Percentiles rank a stretch among this genome's conserved stretches.
Evolutionary conservation across 2,329 filamentous ascomycete species (phyloP).

Genomic region (Graphiopsis chlorocephala): DNA sequence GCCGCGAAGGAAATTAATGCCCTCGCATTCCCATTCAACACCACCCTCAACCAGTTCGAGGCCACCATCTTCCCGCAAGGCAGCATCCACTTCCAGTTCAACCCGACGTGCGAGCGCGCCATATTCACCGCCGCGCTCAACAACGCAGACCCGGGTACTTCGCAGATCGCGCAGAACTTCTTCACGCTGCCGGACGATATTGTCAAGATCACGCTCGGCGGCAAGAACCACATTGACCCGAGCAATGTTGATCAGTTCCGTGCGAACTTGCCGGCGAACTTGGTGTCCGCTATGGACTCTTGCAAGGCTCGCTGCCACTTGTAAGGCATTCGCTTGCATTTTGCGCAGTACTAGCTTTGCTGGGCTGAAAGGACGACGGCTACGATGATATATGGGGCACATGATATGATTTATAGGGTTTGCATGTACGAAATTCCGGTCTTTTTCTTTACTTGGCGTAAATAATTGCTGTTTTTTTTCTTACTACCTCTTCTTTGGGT

Average conservation of each 20-base stretch:
- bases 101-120: constrained; percentile 44
- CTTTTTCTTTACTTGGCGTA: background rate
- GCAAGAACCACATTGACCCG: constrained; percentile 2
- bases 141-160: constrained; percentile 44
- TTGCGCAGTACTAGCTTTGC: background rate
- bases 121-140: constrained; percentile 45
- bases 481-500: background rate
- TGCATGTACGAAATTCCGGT: background rate
- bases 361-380: background rate
- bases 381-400: background rate
- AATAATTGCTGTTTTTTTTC: background rate
- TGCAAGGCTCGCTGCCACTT: constrained; percentile 13
- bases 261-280: constrained; percentile 15
- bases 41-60: constrained; percentile 41
- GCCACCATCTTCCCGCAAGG: constrained; percentile 49
- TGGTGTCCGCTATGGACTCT: constrained; percentile 9
- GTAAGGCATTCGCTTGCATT: background rate
- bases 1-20: constrained; percentile 23
- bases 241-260: constrained; percentile 16
- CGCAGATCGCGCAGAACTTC: constrained; percentile 44
- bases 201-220: constrained; percentile 38
- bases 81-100: constrained; percentile 50
- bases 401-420: background rate
- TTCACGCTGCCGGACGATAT: constrained; percentile 39
- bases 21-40: constrained; percentile 39